Evolutionary conservation across 2,329 filamentous ascomycete genomes (phyloP), one percentile per base, ranked within the genome.

Genomic region (Gremmenia infestans): DNA sequence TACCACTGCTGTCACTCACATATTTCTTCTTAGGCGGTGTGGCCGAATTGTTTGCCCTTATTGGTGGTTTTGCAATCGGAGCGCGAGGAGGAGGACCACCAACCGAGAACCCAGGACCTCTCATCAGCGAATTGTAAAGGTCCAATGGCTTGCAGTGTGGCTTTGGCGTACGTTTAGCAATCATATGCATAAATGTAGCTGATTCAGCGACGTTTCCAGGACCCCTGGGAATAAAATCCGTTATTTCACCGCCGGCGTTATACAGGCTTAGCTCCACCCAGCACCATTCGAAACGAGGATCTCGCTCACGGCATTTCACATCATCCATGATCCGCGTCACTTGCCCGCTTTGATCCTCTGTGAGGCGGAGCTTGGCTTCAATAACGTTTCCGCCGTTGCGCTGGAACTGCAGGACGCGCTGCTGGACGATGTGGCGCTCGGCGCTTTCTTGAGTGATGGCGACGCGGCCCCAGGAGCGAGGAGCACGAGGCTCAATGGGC

Each of bases 251-350:
- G 1, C 14, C 17, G 4, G 53, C 37, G n/a, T 57, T 48, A 23
- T 57, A 58, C 9, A 66, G 50, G 19, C 55, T 61, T 2, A 66
- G 43, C 23, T 61, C 62, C 0, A 53, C 62, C 58, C 59, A 62
- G 15, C 49, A 57, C 64, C 63, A 67, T 48, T 65, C 62, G 32
- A 67, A 67, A 2, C 60, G 53, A 9, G 4, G 11, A 35, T 67
- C 64, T 28, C 53, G 35, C 14, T 67, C 64, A 1, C 11, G 14
- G 1, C 11, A 2, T 28, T 53, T 54, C 0, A 67, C 17, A 7
- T 64, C 60, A 28, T 65, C 62, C 53, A 67, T 58, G 2, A 67
- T 12, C 9, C 53, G 55, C 0, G 56, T 52, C 2, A 67, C 49
- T 52, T 67, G 65, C 2, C 17, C 46, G 35, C 52, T 52, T 55